Conservation (phyloP, 1,284 basidiomycete species). For the Pisolithus thermaeus region DNA sequence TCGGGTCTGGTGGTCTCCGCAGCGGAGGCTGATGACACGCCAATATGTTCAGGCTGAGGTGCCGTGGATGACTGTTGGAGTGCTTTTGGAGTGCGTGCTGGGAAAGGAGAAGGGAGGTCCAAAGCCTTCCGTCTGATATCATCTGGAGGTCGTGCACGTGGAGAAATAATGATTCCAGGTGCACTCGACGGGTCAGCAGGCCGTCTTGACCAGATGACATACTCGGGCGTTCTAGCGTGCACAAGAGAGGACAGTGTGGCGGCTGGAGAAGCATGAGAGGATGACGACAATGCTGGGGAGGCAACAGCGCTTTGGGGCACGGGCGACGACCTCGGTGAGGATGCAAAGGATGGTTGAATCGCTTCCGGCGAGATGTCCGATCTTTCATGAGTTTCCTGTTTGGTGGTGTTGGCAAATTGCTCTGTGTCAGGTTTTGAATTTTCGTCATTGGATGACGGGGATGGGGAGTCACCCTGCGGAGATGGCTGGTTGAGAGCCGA, state of each 20-base stretch:
- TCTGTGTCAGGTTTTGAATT: constrained; percentile 7
- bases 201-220: constrained; percentile 61
- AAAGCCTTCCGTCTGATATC: constrained; percentile 49
- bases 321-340: not conserved
- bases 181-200: constrained; percentile 55
- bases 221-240: constrained; percentile 8
- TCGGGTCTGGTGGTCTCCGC: constrained; percentile 30
- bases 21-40: constrained; percentile 34
- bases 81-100: constrained; percentile 12
- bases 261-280: constrained; percentile 9
- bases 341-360: constrained; percentile 1
- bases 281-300: not conserved
- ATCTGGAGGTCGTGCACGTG: constrained; percentile 51
- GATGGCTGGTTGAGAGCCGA: not conserved
- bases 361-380: not conserved
- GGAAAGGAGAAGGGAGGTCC: constrained; percentile 42
- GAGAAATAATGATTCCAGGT: constrained; percentile 63
- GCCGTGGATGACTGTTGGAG: constrained; percentile 10
- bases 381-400: constrained; percentile 1
- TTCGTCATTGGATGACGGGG: not conserved
- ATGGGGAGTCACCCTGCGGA: constrained; percentile 1
- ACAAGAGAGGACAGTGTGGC: constrained; percentile 8
- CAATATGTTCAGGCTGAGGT: constrained; percentile 16
- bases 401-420: not conserved
- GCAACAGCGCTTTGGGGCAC: not conserved